These are phyloP conservation scores for Vanderwaltozyma verrucispora DNA, from an alignment of 805 yeast genomes.

Conservation along the genomic window DNA sequence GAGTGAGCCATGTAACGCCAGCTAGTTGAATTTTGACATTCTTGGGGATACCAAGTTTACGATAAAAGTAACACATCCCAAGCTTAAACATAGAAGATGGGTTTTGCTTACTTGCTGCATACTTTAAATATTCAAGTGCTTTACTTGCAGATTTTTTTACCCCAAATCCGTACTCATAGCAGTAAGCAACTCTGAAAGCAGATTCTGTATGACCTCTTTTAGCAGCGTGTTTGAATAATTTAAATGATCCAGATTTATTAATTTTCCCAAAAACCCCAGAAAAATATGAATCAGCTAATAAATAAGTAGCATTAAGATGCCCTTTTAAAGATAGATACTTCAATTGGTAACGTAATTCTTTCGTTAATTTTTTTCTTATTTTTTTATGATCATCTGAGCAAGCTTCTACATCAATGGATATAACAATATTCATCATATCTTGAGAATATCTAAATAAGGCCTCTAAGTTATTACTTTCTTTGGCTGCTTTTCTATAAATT, in stretches of 20 bases:
- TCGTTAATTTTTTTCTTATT: conserved; percentile 45
- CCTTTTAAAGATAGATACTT: conserved; percentile 66
- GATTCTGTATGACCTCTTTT: conserved; percentile 84
- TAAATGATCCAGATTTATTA: conserved; percentile 65
- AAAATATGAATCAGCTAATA: conserved; percentile 75
- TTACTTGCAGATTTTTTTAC: conserved; percentile 76
- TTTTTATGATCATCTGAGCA: conserved; percentile 7
- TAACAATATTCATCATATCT: conserved; percentile 71
- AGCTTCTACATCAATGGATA: conserved; percentile 37
- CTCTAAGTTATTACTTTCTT: conserved; percentile 67
- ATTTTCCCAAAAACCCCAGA: conserved; percentile 73
- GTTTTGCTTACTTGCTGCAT: conserved; percentile 81
- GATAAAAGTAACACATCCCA: conserved; percentile 74
- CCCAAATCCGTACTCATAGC: conserved; percentile 89
- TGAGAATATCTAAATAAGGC: conserved; percentile 80
- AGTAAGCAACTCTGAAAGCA: conserved; percentile 78
- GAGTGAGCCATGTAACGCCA: conserved; percentile 83
- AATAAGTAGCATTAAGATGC: conserved; percentile 77
- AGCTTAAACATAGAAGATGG: conserved; percentile 89
- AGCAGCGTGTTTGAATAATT: conserved; percentile 74
- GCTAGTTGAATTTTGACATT: conserved; percentile 58
- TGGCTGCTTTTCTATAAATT: conserved; percentile 53
- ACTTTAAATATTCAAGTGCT: conserved; percentile 66
- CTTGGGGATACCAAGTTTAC: conserved; percentile 66
- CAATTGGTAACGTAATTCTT: conserved; percentile 62